Conservation (phyloP, 2,329 filamentous ascomycete species). For the Aspergillus unguis region DNA sequence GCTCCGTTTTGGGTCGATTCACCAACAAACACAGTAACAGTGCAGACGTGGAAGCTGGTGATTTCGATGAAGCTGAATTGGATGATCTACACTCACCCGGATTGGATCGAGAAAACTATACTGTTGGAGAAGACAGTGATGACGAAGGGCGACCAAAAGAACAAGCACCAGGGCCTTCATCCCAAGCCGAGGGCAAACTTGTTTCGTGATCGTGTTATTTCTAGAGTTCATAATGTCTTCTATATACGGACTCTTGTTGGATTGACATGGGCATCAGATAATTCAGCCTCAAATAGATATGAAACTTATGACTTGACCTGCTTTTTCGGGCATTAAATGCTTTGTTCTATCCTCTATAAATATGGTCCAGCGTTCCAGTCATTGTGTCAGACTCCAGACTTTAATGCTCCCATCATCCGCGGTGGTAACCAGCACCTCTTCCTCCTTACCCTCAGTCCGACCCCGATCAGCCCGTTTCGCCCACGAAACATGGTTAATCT, state of each 20-base stretch:
- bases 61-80: constrained; percentile 61
- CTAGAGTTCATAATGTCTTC: constrained; percentile 3
- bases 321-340: background rate
- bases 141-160: constrained; percentile 24
- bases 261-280: background rate
- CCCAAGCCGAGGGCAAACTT: constrained; percentile 6
- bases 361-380: background rate
- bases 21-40: constrained; percentile 39
- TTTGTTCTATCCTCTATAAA: constrained; percentile 1
- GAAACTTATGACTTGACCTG: constrained; percentile 7
- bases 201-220: constrained; percentile 6
- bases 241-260: background rate
- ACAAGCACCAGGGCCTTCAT: constrained; percentile 11
- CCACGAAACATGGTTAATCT: constrained; percentile 92
- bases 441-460: constrained; percentile 52
- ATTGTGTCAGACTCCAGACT: constrained; percentile 64
- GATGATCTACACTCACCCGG: constrained; percentile 50
- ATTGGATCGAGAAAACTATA: constrained; percentile 41
- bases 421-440: constrained; percentile 86
- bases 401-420: constrained; percentile 88
- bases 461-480: constrained; percentile 67
- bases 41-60: constrained; percentile 58
- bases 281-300: constrained; percentile 4
- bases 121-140: constrained; percentile 47
- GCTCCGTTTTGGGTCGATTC: constrained; percentile 49